Evolutionary conservation across 108 stramenopile genomes (phyloP).

Genomic region (Seminavis robusta): DNA sequence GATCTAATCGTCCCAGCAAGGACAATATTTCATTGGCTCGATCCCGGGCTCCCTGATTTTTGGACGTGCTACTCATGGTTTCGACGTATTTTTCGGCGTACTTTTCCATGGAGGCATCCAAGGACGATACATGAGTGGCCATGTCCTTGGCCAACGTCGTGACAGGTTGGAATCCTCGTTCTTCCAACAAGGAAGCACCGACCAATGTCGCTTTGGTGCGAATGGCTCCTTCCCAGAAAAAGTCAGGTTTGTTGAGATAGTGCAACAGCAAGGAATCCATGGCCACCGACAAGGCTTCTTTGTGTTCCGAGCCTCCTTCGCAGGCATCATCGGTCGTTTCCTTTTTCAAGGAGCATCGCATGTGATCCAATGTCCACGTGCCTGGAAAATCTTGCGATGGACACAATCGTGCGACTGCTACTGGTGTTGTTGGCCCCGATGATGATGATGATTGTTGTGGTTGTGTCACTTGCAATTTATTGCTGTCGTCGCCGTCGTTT

Average conservation of each 20-base stretch:
- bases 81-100: constrained; percentile 52
- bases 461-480: neutral
- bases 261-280: constrained; percentile 67
- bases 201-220: constrained; percentile 77
- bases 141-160: constrained; percentile 55
- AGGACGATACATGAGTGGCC: constrained; percentile 73
- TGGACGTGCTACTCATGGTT: constrained; percentile 25
- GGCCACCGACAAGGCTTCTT: constrained; percentile 70
- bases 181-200: constrained; percentile 53
- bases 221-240: constrained; percentile 71
- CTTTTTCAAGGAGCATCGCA: constrained; percentile 77
- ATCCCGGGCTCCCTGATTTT: constrained; percentile 58
- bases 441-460: neutral
- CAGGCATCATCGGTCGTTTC: constrained; percentile 65
- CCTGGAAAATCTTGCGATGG: constrained; percentile 27
- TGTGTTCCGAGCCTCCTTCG: constrained; percentile 79
- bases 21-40: constrained; percentile 71
- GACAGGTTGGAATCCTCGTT: constrained; percentile 72
- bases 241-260: constrained; percentile 27
- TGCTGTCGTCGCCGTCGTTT: neutral
- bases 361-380: constrained; percentile 55
- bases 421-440: constrained; percentile 29
- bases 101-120: constrained; percentile 47
- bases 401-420: constrained; percentile 67
- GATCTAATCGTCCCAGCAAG: constrained; percentile 56